Percentiles rank a stretch among this genome's conserved stretches.
Evolutionary conservation across 2,329 filamentous ascomycete species (phyloP).

Genomic region (Tolypocladium album): DNA sequence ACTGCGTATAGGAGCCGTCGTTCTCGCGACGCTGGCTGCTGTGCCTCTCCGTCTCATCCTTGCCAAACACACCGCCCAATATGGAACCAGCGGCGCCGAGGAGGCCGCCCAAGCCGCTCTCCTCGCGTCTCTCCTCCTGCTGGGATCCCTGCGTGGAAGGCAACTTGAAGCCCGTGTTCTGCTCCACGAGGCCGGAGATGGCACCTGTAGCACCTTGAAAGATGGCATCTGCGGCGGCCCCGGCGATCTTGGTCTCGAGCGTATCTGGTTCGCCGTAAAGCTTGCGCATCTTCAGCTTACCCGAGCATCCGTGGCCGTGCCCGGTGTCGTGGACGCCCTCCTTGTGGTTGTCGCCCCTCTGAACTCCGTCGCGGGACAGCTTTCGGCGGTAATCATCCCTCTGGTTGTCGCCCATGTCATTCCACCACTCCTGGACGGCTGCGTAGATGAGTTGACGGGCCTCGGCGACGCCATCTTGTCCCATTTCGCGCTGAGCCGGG

Average conservation of each 20-base stretch:
- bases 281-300: conserved; percentile 71
- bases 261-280: conserved; percentile 40
- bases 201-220: conserved; percentile 46
- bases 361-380: conserved; percentile 68
- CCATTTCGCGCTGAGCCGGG: conserved; percentile 63
- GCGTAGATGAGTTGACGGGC: conserved; percentile 68
- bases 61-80: conserved; percentile 49
- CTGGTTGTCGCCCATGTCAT: conserved; percentile 47
- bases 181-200: conserved; percentile 33
- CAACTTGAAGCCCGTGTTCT: conserved; percentile 33
- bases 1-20: conserved; percentile 51
- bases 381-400: conserved; percentile 60
- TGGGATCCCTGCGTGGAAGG: conserved; percentile 15
- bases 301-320: conserved; percentile 71
- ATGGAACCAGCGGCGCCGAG: conserved; percentile 59
- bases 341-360: conserved; percentile 73
- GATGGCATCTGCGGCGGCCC: conserved; percentile 44
- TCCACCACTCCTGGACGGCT: conserved; percentile 80
- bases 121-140: conserved; percentile 37
- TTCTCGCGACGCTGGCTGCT: conserved; percentile 41
- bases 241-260: conserved; percentile 45
- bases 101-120: conserved; percentile 57
- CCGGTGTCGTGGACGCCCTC: conserved; percentile 74
- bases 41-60: conserved; percentile 42
- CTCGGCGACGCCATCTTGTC: conserved; percentile 59